These are phyloP conservation scores for Infundibulicybe gibba DNA, from an alignment of 768 basidiomycete genomes.

Conservation along the genomic window DNA sequence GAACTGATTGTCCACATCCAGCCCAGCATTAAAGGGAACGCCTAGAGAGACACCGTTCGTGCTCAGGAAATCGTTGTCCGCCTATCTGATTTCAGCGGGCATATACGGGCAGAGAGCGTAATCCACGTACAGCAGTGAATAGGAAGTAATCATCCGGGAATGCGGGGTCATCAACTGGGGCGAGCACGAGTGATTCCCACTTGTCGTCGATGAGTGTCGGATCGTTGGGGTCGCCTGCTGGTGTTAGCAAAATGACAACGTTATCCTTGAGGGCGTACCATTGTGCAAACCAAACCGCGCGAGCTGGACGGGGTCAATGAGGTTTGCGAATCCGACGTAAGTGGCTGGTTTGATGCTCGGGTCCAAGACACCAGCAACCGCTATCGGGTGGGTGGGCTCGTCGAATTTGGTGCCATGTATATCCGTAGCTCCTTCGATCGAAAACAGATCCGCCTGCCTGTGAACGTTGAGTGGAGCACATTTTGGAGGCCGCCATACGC, in stretches of 20 bases:
- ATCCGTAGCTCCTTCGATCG: constrained; percentile 55
- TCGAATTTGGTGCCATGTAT: constrained; percentile 58
- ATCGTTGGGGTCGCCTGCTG: constrained; percentile 43
- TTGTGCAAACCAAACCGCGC: constrained; percentile 63
- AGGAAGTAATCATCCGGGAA: constrained; percentile 12
- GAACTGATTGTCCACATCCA: constrained; percentile 57
- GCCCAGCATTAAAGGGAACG: constrained; percentile 43
- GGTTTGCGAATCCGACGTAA: constrained; percentile 57
- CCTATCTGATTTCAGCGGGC: constrained; percentile 19
- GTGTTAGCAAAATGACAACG: not conserved
- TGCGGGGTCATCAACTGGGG: constrained; percentile 6
- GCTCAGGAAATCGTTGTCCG: constrained; percentile 62
- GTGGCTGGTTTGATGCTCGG: constrained; percentile 44
- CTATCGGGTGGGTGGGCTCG: constrained; percentile 45
- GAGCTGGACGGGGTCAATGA: constrained; percentile 49
- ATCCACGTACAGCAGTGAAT: constrained; percentile 10
- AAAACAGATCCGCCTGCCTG: constrained; percentile 59
- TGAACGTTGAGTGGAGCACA: not conserved
- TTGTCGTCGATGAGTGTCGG: constrained; percentile 55
- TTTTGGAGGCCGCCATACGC: constrained; percentile 5
- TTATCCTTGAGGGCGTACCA: constrained; percentile 27
- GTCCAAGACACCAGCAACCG: constrained; percentile 44
- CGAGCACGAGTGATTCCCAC: constrained; percentile 59
- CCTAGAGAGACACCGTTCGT: constrained; percentile 46
- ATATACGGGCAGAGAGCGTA: not conserved